Conservation (phyloP, 345 rosid species). For the Brassica carinata region DNA sequence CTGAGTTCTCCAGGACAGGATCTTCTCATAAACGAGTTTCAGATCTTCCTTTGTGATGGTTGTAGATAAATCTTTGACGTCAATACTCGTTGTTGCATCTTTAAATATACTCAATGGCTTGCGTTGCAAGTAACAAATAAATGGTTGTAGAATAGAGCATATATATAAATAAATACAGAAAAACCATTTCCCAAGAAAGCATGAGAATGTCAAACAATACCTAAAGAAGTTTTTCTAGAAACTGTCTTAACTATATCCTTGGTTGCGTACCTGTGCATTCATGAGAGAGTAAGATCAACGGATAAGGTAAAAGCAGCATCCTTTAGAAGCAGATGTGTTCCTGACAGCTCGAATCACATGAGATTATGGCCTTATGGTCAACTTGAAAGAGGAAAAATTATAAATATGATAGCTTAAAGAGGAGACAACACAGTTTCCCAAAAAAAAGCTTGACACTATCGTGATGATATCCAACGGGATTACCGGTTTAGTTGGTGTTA, state of each 20-base stretch:
- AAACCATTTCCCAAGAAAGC: not conserved
- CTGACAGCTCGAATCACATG: not conserved
- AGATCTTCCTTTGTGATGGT: conserved; percentile 33
- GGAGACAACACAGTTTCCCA: conserved; percentile 21
- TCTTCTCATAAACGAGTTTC: conserved; percentile 47
- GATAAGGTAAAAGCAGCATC: not conserved
- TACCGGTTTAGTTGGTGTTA: not conserved
- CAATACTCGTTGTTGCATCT: conserved; percentile 4
- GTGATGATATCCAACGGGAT: conserved; percentile 18
- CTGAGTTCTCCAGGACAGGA: conserved; percentile 52
- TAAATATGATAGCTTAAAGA: not conserved
- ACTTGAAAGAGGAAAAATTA: not conserved
- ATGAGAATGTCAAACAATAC: not conserved
- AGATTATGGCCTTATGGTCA: not conserved
- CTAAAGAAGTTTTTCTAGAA: not conserved
- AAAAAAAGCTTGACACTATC: conserved; percentile 10
- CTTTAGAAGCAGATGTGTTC: not conserved
- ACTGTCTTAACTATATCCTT: not conserved
- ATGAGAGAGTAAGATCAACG: not conserved
- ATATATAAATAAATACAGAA: not conserved
- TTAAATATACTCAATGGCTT: not conserved
- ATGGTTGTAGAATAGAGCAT: conserved; percentile 7
- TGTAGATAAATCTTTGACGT: not conserved
- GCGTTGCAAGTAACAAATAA: not conserved
- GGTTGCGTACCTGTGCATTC: not conserved